These are phyloP conservation scores for Hericium rajendrae DNA, from an alignment of 768 basidiomycete species.

Conservation along the genomic window DNA sequence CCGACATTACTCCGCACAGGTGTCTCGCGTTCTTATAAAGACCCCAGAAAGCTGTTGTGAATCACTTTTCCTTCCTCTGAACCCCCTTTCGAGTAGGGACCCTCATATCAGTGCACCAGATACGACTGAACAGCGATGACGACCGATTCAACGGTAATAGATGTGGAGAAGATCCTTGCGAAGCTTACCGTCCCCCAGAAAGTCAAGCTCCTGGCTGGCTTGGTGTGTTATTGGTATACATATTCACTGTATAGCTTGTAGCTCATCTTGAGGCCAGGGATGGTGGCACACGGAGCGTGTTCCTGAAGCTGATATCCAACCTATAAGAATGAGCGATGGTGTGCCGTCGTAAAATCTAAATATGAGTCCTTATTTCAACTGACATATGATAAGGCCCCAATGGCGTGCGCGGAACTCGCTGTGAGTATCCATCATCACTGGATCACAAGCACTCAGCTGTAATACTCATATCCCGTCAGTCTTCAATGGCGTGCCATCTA, in stretches of 20 bases:
- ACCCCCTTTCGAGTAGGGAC: no score
- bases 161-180: slow-evolving; percentile 28
- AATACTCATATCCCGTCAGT: slow-evolving; percentile 19
- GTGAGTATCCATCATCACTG: slow-evolving; percentile 13
- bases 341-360: not conserved
- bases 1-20: not conserved
- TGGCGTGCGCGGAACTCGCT: slow-evolving; percentile 37
- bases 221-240: slow-evolving; percentile 18
- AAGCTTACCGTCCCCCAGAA: slow-evolving; percentile 31
- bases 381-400: slow-evolving; percentile 29
- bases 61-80: no score
- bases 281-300: slow-evolving; percentile 40
- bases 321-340: slow-evolving; percentile 41
- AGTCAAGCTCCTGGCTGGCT: slow-evolving; percentile 35
- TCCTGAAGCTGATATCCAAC: slow-evolving; percentile 29
- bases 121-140: not conserved
- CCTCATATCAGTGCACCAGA: no score
- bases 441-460: not conserved
- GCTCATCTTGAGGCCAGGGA: slow-evolving; percentile 22
- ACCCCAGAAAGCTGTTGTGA: not conserved
- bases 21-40: not conserved
- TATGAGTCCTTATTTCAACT: not conserved
- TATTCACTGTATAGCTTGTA: not conserved
- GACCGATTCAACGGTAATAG: slow-evolving; percentile 12
- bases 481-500: slow-evolving; percentile 47